A percentile compares a stretch with the other conserved stretches of the same genome.
Conservation (phyloP, 257 asterid species). For the Penstemon newberryi region DNA sequence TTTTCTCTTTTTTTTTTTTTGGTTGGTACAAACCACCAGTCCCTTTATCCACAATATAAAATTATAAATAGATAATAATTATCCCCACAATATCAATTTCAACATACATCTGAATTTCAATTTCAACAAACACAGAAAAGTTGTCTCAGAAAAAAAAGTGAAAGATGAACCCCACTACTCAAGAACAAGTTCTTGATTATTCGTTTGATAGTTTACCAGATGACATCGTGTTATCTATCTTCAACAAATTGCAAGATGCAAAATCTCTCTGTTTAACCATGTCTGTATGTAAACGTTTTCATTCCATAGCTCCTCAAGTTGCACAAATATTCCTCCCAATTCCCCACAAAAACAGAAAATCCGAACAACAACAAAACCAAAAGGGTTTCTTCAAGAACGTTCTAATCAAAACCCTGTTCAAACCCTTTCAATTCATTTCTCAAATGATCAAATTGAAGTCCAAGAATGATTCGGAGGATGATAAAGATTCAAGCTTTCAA, state of each 20-base stretch:
- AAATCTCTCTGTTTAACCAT: conserved; percentile 55
- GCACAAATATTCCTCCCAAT: conserved; percentile 43
- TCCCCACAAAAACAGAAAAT: conserved; percentile 31
- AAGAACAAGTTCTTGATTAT: conserved; percentile 20
- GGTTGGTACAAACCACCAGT: conserved; percentile 22
- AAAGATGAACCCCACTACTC: neutral
- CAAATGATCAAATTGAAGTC: conserved; percentile 39
- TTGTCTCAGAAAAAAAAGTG: no score
- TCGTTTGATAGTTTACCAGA: conserved; percentile 68
- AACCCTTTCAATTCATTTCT: conserved; percentile 43
- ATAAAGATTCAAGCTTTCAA: conserved; percentile 6
- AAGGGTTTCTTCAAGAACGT: conserved; percentile 31
- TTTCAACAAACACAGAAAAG: neutral
- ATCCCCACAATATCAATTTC: neutral
- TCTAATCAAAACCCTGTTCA: conserved; percentile 30
- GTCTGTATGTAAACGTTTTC: conserved; percentile 60
- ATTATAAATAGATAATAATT: neutral
- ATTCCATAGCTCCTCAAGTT: conserved; percentile 41
- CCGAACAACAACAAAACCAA: conserved; percentile 16
- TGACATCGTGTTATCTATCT: conserved; percentile 45
- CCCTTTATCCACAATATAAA: conserved; percentile 3
- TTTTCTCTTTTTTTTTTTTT: neutral
- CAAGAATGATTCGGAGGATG: conserved; percentile 31
- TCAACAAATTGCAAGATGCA: conserved; percentile 58
- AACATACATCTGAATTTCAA: neutral